A percentile compares a stretch with the other conserved stretches of the same genome.
These are phyloP conservation scores for Bretziella fagacearum DNA, from an alignment of 2,329 filamentous ascomycete genomes.

Conservation along the genomic window DNA sequence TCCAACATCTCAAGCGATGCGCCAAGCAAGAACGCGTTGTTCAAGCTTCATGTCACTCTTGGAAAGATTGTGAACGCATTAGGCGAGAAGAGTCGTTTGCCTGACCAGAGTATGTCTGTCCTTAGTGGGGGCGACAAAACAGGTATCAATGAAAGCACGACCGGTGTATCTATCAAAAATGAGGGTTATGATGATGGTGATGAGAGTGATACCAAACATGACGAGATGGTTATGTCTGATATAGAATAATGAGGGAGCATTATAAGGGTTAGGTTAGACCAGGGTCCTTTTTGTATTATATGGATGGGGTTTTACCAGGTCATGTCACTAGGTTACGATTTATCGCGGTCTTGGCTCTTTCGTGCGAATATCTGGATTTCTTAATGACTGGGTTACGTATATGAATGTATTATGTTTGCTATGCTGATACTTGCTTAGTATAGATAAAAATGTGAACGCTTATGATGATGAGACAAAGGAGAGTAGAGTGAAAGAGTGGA, in stretches of 20 bases:
- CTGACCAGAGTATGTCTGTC: conserved; percentile 29
- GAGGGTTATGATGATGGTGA: conserved; percentile 11
- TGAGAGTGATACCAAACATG: conserved; percentile 12
- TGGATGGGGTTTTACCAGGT: no score
- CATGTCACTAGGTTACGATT: no score
- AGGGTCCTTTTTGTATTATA: no score
- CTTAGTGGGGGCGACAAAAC: conserved; percentile 5
- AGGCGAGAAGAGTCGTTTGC: conserved; percentile 28
- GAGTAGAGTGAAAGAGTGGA: not conserved
- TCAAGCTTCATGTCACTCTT: conserved; percentile 49
- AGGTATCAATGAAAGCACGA: conserved; percentile 3
- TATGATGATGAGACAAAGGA: not conserved
- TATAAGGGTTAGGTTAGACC: not conserved
- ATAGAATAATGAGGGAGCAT: conserved; percentile 8
- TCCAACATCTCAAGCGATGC: conserved; percentile 42
- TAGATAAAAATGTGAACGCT: no score
- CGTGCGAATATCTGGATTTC: no score
- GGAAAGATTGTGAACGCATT: conserved; percentile 50
- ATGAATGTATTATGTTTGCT: no score
- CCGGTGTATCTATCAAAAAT: not conserved
- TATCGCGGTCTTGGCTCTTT: no score
- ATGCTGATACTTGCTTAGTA: no score
- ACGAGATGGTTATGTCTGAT: conserved; percentile 7
- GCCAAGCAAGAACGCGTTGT: conserved; percentile 45
- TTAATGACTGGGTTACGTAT: no score